A percentile compares a stretch with the other conserved stretches of the same genome.
Evolutionary conservation across 177 flowering plant genomes (phyloP).

Genomic region (Vitis hybrid): DNA sequence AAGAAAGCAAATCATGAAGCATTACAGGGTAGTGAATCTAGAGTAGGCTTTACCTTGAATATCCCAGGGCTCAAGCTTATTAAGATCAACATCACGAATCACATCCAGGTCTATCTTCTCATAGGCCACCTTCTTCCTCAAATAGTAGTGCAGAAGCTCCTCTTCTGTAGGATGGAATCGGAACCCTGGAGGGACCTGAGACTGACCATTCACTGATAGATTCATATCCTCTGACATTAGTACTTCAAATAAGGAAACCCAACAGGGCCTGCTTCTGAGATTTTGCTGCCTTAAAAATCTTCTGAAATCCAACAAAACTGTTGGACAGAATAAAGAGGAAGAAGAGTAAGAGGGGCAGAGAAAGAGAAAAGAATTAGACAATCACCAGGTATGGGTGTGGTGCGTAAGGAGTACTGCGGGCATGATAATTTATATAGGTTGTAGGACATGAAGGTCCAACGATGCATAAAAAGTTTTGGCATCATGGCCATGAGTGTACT

Average conservation of each 20-base stretch:
- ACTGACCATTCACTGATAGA: constrained; percentile 78
- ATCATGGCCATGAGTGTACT: constrained; percentile 34
- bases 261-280: too few relatives aligned
- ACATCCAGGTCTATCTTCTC: constrained; percentile 88
- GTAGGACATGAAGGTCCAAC: constrained; percentile 29
- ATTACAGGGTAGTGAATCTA: not conserved
- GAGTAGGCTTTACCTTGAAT: constrained; percentile 57
- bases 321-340: not conserved
- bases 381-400: constrained; percentile 1
- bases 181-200: constrained; percentile 90
- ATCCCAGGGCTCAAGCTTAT: constrained; percentile 96
- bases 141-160: constrained; percentile 90
- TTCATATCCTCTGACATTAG: constrained; percentile 46
- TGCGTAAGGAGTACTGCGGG: constrained; percentile 24
- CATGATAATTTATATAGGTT: constrained; percentile 39
- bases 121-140: constrained; percentile 79
- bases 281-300: not conserved
- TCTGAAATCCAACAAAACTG: too few relatives aligned
- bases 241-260: not conserved
- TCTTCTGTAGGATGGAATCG: constrained; percentile 95
- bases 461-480: constrained; percentile 36
- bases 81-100: constrained; percentile 87
- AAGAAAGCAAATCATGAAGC: not conserved
- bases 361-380: not conserved
- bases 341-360: constrained; percentile 1